phyloP scores from a whole-genome alignment of 164 flowering plant species.

The Berberis thunbergii region DNA sequence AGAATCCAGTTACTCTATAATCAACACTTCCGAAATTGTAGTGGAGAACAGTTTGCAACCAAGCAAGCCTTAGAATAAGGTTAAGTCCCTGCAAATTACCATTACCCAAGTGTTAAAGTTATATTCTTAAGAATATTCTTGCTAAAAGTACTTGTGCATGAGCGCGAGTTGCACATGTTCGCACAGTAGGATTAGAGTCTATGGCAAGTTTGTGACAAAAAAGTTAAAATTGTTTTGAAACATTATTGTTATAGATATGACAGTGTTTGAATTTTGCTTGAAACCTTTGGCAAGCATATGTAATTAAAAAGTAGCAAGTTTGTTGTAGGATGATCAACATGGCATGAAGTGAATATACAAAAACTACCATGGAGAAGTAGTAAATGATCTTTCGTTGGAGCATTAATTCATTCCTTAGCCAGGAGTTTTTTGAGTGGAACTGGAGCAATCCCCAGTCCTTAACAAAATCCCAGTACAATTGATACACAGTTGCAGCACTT shows the following conservation, averaged over 20 bases:
- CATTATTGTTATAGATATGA: no score
- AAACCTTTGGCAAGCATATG: no score
- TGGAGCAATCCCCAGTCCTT: slow-evolving; percentile 98
- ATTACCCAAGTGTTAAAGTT: no score
- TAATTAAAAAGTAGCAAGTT: no score
- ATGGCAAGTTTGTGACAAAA: no score
- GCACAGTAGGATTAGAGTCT: no score
- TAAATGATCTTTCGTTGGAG: slow-evolving; percentile 78
- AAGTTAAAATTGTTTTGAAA: no score
- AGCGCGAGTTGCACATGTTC: no score
- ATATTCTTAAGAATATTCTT: no score
- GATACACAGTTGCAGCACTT: slow-evolving; percentile 82
- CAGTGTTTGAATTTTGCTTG: no score
- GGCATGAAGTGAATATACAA: slow-evolving; percentile 1
- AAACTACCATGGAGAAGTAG: slow-evolving; percentile 86
- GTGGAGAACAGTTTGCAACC: slow-evolving; percentile 89
- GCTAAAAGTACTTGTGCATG: no score
- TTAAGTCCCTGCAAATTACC: slow-evolving; percentile 65
- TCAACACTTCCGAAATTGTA: slow-evolving; percentile 71
- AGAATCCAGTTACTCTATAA: slow-evolving; percentile 66
- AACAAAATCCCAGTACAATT: slow-evolving; percentile 97
- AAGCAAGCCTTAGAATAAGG: slow-evolving; percentile 80
- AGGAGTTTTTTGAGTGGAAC: slow-evolving; percentile 72
- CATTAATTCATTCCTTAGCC: slow-evolving; percentile 87
- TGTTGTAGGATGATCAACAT: background rate